Percentiles rank a stretch among this genome's conserved stretches.
phyloP scores from a whole-genome alignment of 2,329 filamentous ascomycete species.

The Penicillium sp. region DNA sequence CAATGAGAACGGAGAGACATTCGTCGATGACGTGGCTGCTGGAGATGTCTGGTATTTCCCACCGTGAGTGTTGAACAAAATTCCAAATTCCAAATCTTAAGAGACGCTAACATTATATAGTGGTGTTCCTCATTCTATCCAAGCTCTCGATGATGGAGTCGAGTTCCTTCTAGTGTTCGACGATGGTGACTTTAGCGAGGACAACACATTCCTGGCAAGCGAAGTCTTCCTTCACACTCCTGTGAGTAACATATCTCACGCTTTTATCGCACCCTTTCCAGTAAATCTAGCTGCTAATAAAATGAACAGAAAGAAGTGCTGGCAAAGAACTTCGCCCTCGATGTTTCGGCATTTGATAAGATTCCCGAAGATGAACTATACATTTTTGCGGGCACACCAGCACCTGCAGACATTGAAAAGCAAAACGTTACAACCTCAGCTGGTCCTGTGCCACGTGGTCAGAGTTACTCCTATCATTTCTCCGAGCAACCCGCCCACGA shows the following conservation, averaged over 20 bases:
- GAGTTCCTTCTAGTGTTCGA: slow-evolving; percentile 68
- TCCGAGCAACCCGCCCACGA: slow-evolving; percentile 67
- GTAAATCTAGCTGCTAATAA: neutral
- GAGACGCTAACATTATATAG: slow-evolving; percentile 15
- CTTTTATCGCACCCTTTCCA: neutral
- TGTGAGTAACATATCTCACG: slow-evolving; percentile 18
- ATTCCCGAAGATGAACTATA: slow-evolving; percentile 70
- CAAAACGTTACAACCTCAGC: slow-evolving; percentile 62
- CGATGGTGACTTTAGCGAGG: slow-evolving; percentile 61
- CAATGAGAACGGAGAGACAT: slow-evolving; percentile 67
- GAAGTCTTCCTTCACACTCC: slow-evolving; percentile 57
- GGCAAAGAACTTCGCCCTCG: slow-evolving; percentile 57
- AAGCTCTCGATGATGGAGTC: slow-evolving; percentile 69
- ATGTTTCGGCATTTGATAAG: slow-evolving; percentile 58
- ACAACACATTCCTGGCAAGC: slow-evolving; percentile 74
- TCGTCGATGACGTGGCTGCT: slow-evolving; percentile 73
- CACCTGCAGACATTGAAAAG: slow-evolving; percentile 65
- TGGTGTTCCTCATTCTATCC: slow-evolving; percentile 75
- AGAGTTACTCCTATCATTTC: slow-evolving; percentile 70
- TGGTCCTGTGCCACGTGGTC: slow-evolving; percentile 67
- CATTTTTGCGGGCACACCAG: slow-evolving; percentile 71
- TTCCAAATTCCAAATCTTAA: no score
- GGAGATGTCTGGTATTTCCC: slow-evolving; percentile 84
- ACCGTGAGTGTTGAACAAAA: slow-evolving; percentile 40
- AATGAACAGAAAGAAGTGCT: slow-evolving; percentile 48